These are phyloP conservation scores for Vitellaria paradoxa DNA, from an alignment of 179 eudicot genomes.

Conservation along the genomic window DNA sequence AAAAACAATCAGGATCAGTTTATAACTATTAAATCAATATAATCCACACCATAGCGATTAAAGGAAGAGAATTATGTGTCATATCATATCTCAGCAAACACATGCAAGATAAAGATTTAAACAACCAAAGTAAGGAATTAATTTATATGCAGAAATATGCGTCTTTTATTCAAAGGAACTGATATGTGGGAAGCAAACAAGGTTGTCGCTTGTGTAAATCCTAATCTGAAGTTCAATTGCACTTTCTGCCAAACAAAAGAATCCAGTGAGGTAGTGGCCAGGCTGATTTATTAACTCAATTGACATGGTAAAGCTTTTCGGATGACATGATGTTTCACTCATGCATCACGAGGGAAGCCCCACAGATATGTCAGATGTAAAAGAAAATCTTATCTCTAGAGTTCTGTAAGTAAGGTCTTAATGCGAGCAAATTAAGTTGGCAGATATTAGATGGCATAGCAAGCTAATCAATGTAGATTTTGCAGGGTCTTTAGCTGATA, in stretches of 20 bases:
- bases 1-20: neutral
- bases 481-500: neutral
- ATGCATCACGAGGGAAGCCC: neutral
- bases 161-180: neutral
- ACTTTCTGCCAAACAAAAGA: neutral
- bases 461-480: neutral
- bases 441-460: neutral
- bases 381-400: neutral
- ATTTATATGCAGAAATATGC: neutral
- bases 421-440: neutral
- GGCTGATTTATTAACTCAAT: neutral
- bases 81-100: constrained; percentile 1
- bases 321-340: neutral
- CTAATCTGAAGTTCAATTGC: neutral
- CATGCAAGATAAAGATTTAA: neutral
- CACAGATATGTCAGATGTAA: neutral
- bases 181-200: neutral
- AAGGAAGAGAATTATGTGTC: neutral
- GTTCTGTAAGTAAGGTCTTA: neutral
- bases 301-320: neutral
- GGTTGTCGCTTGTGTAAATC: neutral
- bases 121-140: neutral
- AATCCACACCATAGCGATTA: neutral
- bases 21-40: neutral
- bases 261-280: neutral